phyloP scores from a whole-genome alignment of 441 rosid species.

The Brassica balearica region DNA sequence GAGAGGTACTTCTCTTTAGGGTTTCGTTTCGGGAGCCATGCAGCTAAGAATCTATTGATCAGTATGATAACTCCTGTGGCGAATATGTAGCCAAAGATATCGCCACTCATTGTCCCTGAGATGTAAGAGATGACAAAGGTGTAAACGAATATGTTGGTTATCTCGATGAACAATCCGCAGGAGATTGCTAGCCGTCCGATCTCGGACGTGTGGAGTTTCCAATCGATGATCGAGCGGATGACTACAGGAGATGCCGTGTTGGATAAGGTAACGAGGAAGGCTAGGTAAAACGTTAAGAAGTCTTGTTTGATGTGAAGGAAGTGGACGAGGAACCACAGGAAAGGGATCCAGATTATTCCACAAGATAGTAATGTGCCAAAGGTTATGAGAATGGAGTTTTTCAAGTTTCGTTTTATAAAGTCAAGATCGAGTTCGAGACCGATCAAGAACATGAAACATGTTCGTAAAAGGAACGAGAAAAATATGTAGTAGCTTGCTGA shows the following conservation, averaged over 20 bases:
- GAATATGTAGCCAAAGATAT: slow-evolving; percentile 45
- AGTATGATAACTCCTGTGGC: slow-evolving; percentile 47
- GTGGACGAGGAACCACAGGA: slow-evolving; percentile 47
- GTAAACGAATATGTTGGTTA: slow-evolving; percentile 52
- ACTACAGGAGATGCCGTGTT: slow-evolving; percentile 82
- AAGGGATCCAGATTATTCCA: slow-evolving; percentile 48
- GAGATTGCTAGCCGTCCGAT: slow-evolving; percentile 70
- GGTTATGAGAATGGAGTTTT: slow-evolving; percentile 54
- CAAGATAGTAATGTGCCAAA: slow-evolving; percentile 47
- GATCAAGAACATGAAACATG: slow-evolving; percentile 78
- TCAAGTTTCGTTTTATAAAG: slow-evolving; percentile 59
- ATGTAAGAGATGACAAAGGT: slow-evolving; percentile 39
- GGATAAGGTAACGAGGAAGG: slow-evolving; percentile 54
- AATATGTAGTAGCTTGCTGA: slow-evolving; percentile 62
- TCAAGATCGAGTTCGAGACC: slow-evolving; percentile 75
- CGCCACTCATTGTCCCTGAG: slow-evolving; percentile 36
- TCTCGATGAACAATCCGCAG: slow-evolving; percentile 66
- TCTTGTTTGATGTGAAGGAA: slow-evolving; percentile 36
- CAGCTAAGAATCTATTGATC: slow-evolving; percentile 56
- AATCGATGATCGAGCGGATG: slow-evolving; percentile 66
- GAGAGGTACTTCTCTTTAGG: slow-evolving; percentile 61
- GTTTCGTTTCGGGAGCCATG: slow-evolving; percentile 66
- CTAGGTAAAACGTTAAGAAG: slow-evolving; percentile 41
- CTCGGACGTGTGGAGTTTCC: slow-evolving; percentile 71
- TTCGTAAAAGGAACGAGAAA: slow-evolving; percentile 58